These are phyloP conservation scores for Tetracladium marchalianum DNA, from an alignment of 495 filamentous ascomycete species.

Conservation along the genomic window DNA sequence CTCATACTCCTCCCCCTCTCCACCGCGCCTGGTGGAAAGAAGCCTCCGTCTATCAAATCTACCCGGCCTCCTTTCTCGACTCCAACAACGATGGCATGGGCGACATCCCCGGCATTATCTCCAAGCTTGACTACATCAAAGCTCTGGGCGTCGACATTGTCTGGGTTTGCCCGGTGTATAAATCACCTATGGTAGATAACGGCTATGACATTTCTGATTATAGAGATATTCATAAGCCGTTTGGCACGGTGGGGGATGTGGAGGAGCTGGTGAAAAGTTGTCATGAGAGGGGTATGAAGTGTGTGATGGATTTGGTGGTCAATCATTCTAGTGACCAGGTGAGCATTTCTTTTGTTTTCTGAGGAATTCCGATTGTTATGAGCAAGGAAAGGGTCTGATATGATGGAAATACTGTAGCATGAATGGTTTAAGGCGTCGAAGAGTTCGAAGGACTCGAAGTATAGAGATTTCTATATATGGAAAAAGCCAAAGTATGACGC, in stretches of 20 bases:
- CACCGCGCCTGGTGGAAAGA: conserved; percentile 29
- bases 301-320: conserved; percentile 65
- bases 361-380: neutral
- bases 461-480: conserved; percentile 70
- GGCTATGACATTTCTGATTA: conserved; percentile 66
- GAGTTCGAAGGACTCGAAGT: conserved; percentile 47
- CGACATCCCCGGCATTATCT: conserved; percentile 56
- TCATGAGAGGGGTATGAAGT: conserved; percentile 51
- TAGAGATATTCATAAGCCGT: conserved; percentile 47
- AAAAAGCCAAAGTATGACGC: conserved; percentile 45
- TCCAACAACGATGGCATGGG: conserved; percentile 57
- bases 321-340: conserved; percentile 69
- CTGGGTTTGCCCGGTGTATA: conserved; percentile 60
- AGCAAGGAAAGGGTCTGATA: neutral
- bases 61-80: conserved; percentile 56
- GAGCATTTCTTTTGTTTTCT: neutral
- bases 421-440: conserved; percentile 64
- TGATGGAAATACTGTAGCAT: conserved; percentile 38
- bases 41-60: conserved; percentile 55
- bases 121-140: conserved; percentile 53
- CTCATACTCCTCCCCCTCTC: neutral
- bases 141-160: conserved; percentile 53
- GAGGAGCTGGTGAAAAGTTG: conserved; percentile 48
- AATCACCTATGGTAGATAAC: conserved; percentile 55
- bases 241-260: conserved; percentile 54